Percentiles rank a stretch among this genome's conserved stretches.
Conservation (phyloP, 768 basidiomycete species). For the Paxillus ammoniavirescens region DNA sequence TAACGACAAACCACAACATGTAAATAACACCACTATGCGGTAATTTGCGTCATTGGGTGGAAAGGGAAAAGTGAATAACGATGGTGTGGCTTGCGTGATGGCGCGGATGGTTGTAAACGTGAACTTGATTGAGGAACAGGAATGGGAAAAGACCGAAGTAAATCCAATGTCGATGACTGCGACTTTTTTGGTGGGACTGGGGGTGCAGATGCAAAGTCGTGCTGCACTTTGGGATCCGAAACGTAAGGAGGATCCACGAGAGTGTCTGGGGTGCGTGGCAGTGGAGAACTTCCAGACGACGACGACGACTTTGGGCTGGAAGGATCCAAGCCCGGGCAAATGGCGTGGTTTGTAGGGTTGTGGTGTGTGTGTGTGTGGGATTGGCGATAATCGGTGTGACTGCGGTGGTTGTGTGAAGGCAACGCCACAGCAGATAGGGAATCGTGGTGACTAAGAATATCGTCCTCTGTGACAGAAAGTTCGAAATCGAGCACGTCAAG, state of each 20-base stretch:
- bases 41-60: constrained; percentile 20
- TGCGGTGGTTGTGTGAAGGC: constrained; percentile 26
- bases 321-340: constrained; percentile 44
- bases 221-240: constrained; percentile 25
- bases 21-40: constrained; percentile 15
- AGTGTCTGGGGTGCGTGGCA: constrained; percentile 31
- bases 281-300: constrained; percentile 34
- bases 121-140: constrained; percentile 32
- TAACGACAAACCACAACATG: constrained; percentile 30
- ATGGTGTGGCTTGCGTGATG: constrained; percentile 26
- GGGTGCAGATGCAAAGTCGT: constrained; percentile 28
- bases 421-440: constrained; percentile 29
- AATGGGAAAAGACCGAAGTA: constrained; percentile 49
- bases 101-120: constrained; percentile 12
- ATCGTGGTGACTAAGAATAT: constrained; percentile 51
- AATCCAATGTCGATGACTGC: constrained; percentile 38
- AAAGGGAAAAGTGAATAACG: constrained; percentile 24
- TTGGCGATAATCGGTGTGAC: constrained; percentile 22
- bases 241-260: constrained; percentile 19
- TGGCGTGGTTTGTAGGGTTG: constrained; percentile 15
- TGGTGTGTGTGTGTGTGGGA: constrained; percentile 18
- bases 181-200: constrained; percentile 24
- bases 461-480: constrained; percentile 60
- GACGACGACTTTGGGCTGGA: constrained; percentile 40
- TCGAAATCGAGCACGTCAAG: constrained; percentile 79